phyloP scores from a whole-genome alignment of 2,329 filamentous ascomycete genomes.

The Coniella lustricola region DNA sequence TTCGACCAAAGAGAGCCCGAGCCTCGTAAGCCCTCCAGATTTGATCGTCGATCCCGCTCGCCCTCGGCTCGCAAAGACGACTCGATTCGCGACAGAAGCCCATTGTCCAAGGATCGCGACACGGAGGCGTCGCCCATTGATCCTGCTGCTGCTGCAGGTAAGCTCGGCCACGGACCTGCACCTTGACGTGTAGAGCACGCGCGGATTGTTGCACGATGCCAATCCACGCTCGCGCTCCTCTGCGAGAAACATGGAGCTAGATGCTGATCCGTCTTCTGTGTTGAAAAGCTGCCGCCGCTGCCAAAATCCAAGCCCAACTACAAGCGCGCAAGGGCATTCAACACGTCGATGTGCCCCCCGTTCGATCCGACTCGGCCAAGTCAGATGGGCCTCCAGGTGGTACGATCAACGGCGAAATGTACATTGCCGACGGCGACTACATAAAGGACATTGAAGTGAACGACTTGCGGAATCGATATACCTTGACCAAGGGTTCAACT shows the following conservation, averaged over 20 bases:
- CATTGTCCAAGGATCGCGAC: conserved; percentile 45
- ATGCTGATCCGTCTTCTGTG: neutral
- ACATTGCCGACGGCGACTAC: conserved; percentile 92
- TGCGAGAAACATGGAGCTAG: neutral
- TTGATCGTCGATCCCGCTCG: conserved; percentile 87
- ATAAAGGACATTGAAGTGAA: conserved; percentile 99
- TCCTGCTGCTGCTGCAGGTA: conserved; percentile 73
- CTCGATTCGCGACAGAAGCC: conserved; percentile 71
- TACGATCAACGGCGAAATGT: conserved; percentile 78
- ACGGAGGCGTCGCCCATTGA: conserved; percentile 42
- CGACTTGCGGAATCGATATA: conserved; percentile 91
- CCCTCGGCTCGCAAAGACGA: conserved; percentile 63
- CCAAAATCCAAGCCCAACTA: conserved; percentile 75
- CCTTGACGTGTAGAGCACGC: no score
- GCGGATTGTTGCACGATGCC: no score
- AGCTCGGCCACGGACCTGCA: conserved; percentile 14
- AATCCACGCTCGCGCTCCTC: neutral
- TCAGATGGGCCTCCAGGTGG: conserved; percentile 36
- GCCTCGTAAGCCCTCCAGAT: conserved; percentile 68
- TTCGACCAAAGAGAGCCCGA: conserved; percentile 90
- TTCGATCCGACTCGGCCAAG: conserved; percentile 42
- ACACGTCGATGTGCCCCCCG: conserved; percentile 81
- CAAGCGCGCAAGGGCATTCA: conserved; percentile 85
- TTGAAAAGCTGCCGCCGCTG: conserved; percentile 73
- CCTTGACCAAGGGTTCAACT: conserved; percentile 91